Evolutionary conservation across 2,329 filamentous ascomycete species (phyloP), one percentile per base, ranked within the genome.

Genomic region (Corinectria fuckeliana): DNA sequence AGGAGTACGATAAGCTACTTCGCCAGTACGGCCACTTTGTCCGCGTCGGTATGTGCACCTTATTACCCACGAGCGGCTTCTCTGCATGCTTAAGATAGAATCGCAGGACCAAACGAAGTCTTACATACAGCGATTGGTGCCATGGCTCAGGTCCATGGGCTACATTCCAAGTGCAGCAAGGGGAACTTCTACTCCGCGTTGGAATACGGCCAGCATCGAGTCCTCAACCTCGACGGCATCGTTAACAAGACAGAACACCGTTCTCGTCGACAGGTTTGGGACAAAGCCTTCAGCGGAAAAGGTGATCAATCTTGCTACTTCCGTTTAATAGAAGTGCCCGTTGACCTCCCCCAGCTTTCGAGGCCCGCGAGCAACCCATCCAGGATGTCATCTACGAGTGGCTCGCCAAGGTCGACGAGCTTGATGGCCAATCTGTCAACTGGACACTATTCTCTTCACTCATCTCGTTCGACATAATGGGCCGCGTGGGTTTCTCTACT

Each of bases 401-500:
- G 65, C 42, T 71, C 1, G 51, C 45, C 14, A 51, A 64, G 14
- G 20, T 68, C 6, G 26, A 59, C 16, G 55, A 65, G n/a, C 21
- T 68, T 5, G 20, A 56, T 4, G 60, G 65, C 14, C 51, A 52
- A 5, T 60, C 66, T 1, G 53, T 72, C 42, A 51, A 72, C 18
- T 66, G 65, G 1, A 61, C 70, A 3, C 53, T 65, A n/a, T 72
- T 69, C 48, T 63, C 69, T 2, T 56, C 58, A 7, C 58, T 73
- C 20, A 69, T 73, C 4, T 61, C 68, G 2, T 73, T 73, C 42
- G 69, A 73, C n/a, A 69, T 71, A 16, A 72, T 70, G 64, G 71
- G 71, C 14, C 66, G 64, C 3, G 60, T 71, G 18, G 71, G 68
- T 2, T 73, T 69, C 47, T 67, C 67, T 0, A 55, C 57, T 10